Base-by-base conservation (phyloP, 179 eudicot genomes). In the Corrigiola litoralis region DNA sequence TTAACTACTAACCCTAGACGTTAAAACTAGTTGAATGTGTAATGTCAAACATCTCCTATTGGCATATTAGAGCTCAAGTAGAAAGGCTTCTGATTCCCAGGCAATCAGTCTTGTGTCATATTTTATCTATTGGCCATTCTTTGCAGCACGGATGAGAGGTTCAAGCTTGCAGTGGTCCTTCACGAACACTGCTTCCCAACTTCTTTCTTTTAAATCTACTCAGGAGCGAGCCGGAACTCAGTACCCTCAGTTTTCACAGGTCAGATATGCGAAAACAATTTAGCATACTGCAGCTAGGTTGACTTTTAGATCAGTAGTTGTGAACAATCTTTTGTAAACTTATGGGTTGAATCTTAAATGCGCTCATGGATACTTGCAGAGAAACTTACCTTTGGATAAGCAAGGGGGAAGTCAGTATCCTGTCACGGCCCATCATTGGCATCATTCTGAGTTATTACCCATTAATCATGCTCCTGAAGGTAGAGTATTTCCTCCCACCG, bases 151-250 rank as follows among this genome's bases (percentile, higher is more conserved):
- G 13, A 74, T 74, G 70, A 75, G 75, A 58, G 66, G 67, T 33
- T 67, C 80, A 24, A 72, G 72, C 14, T 66, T 80, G 72, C 85
- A 84, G 74, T 82, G 87, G 89, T 77, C 89, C 16, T 84, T 84
- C 46, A 51, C 85, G 27, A 71, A 75, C 58, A 51, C 48, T 4
- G 38, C 53, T 57, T 75, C 87, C 17, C 84, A 77, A 61, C 42
- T 80, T 63, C 56, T 86, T 20, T 84, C 96, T 14, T 86, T 86
- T 38, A 78, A 76, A 34, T 71, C 83, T 33, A 51, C 55, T 13
- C 73, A 76, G 51, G 80, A 75, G 58, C 77, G 66, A 37, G 68
- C 62, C 40, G 49, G 18, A 24, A 7, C 37, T 52, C 76, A 49
- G 8, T 77, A 70, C 59, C 69, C 71, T 49, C 56, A 55, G 10